phyloP scores from a whole-genome alignment of 768 basidiomycete species.

The Russula olivacea region DNA sequence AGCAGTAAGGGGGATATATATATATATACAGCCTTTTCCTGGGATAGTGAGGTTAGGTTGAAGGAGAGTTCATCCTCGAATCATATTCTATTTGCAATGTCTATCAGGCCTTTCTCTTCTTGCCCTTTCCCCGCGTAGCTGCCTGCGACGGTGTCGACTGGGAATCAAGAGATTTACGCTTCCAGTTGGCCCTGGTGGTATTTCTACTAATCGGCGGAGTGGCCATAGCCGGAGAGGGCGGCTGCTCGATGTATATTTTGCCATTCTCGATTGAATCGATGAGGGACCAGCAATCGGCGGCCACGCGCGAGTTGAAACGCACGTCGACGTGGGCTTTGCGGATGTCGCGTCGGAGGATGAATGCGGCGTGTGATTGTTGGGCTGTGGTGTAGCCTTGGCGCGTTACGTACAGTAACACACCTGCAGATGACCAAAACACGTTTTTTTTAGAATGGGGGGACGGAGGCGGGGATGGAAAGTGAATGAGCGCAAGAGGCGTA shows the following conservation, averaged over 20 bases:
- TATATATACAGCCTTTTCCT: not conserved
- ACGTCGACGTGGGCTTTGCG: slow-evolving; percentile 57
- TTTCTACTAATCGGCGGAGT: too few relatives aligned
- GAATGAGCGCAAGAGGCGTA: slow-evolving; percentile 31
- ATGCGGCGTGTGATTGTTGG: slow-evolving; percentile 51
- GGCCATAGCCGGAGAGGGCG: too few relatives aligned
- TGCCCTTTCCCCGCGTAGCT: not conserved
- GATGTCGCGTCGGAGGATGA: slow-evolving; percentile 50
- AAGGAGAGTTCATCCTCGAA: not conserved
- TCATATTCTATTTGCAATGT: not conserved
- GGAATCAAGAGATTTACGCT: slow-evolving; percentile 7
- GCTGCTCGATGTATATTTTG: slow-evolving; percentile 12
- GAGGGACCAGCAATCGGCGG: slow-evolving; percentile 52
- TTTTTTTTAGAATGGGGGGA: not conserved
- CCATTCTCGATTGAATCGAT: slow-evolving; percentile 37
- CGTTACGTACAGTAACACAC: slow-evolving; percentile 59
- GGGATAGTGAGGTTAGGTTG: not conserved
- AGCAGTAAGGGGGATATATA: not conserved
- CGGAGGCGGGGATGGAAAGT: slow-evolving; percentile 22
- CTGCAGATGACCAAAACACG: slow-evolving; percentile 32
- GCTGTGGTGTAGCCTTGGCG: slow-evolving; percentile 35
- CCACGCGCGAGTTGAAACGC: slow-evolving; percentile 53
- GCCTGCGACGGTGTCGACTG: not conserved
- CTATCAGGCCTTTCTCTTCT: slow-evolving; percentile 1
- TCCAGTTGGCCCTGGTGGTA: not conserved